Percentiles rank a stretch among this genome's conserved stretches.
phyloP scores from a whole-genome alignment of 139 green algal genomes.

The Gonium pectorale region DNA sequence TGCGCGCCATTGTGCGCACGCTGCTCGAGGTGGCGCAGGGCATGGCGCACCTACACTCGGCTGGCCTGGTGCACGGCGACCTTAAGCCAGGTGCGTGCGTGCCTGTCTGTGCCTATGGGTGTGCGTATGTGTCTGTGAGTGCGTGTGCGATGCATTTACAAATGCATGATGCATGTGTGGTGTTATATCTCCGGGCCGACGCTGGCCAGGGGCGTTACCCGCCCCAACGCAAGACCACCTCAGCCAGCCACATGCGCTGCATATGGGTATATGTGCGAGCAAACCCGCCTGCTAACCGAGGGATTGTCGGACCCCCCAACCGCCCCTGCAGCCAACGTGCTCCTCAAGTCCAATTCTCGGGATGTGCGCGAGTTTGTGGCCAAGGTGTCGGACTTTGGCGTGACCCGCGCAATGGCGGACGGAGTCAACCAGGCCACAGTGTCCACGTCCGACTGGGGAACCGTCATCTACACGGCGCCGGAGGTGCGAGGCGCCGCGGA shows the following conservation, averaged over 20 bases:
- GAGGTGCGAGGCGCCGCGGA: too few relatives aligned
- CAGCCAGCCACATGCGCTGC: too few relatives aligned
- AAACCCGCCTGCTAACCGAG: too few relatives aligned
- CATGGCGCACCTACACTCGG: slow-evolving; percentile 43
- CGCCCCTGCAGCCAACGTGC: slow-evolving; percentile 27
- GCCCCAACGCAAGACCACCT: too few relatives aligned
- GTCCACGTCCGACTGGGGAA: slow-evolving; percentile 14
- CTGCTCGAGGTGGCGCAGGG: slow-evolving; percentile 38
- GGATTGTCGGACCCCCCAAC: too few relatives aligned
- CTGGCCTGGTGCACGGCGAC: slow-evolving; percentile 41
- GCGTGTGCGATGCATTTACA: too few relatives aligned
- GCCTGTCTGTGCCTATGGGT: too few relatives aligned
- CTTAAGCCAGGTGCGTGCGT: slow-evolving; percentile 40
- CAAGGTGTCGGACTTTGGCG: slow-evolving; percentile 84
- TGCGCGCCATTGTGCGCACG: slow-evolving; percentile 27
- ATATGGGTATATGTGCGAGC: neutral
- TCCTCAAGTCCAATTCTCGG: slow-evolving; percentile 33
- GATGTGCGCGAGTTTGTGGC: slow-evolving; percentile 62
- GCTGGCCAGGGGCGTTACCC: too few relatives aligned
- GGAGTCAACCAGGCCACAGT: neutral
- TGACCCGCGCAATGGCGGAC: slow-evolving; percentile 29
- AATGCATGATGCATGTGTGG: too few relatives aligned
- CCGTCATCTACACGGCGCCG: slow-evolving; percentile 41
- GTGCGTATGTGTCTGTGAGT: too few relatives aligned
- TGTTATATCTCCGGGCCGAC: too few relatives aligned